Evolutionary conservation across 2,329 filamentous ascomycete genomes (phyloP), one percentile per base, ranked within the genome.

Genomic region (Arachnomyces sp.): DNA sequence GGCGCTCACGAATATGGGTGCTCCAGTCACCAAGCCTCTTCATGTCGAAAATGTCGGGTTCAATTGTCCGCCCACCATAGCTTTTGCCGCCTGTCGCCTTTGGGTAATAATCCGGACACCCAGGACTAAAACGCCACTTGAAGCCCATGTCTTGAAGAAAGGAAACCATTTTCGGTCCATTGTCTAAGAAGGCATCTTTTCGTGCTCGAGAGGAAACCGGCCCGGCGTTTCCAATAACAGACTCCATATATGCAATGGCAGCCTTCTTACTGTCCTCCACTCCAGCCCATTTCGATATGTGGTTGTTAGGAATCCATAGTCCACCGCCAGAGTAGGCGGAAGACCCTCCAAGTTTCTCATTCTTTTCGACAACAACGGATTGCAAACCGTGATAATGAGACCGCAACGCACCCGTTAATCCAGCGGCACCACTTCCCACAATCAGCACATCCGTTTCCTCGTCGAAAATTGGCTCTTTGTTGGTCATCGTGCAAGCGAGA

Each of bases 231-330:
- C 47, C 52, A 34, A 61, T 47, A 15, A 54, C 47, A 12, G 34
- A 43, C 18, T 58, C 52, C 33, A 61, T 35, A 44, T 62, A 62
- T 18, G 56, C 12, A 3, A 42, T 12, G 9, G 34, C 39, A 8
- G 51, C 42, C 9, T 53, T 48, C 2, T 39, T 28, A 38, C 46
- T 56, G 46, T 63, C 60, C 21, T 43, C 5, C 2, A 53, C 34
- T 7, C 46, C 49, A 3, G 44, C 38, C 12, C 17, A 45, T 28
- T 31, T 30, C 25, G 31, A 42, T 7, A 57, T 25, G 33, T 54
- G 50, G 28, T 54, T 58, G 38, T 54, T 52, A 2, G 62, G 62
- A 8, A 65, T 52, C 62, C 62, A 66, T 17, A 58, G 42, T 2
- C 50, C 54, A 13, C 57, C 56, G 13, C 61, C 61, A 2, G 61